Base-by-base conservation (phyloP, 768 basidiomycete species). In the Tubosaeta sp. region DNA sequence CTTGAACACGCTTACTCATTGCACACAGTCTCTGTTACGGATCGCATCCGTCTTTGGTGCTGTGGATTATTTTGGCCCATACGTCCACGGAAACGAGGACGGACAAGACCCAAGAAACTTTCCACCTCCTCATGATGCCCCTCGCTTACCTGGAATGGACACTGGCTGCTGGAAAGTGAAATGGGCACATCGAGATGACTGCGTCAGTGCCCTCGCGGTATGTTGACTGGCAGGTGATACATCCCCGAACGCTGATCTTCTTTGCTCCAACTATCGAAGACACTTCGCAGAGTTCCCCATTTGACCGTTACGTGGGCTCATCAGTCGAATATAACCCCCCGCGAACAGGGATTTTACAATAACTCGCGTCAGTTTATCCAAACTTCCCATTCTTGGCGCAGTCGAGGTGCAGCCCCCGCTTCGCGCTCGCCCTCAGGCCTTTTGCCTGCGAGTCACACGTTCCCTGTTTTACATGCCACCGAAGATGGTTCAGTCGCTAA, bases 231-330 rank as follows among this genome's bases (percentile, higher is more conserved):
- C 16, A 11, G 17, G 29, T 41, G 7, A 43, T n/a, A 42, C 34
- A 29, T 10, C 42, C 5, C n/a, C n/a, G 22, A 41, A 43, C 43
- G 17, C 50, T 57, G 34, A 60, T 47, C 9, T 6, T 32, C 45
- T 39, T 34, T 19, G 10, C 27, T 12, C 27, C 26, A 22, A 39
- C 34, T n/a, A 46, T 50, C 7, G 27, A 50, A 91, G 89, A 81
- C 86, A 5, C 74, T 91, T 57, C 80, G 84, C 52, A 74, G 77
- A 52, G 73, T 90, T 16, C 83, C 88, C 39, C 84, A 88, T 65
- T 65, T 91, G 11, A 83, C 79, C 2, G 84, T 88, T 7, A 87
- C 87, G 22, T 91, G 89, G 88, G 86, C 88, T 16, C 88, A 91
- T 65, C 84, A 85, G 52, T 78, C 75, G 43, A 50, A 56, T 34